These are phyloP conservation scores for Xylariaceae sp. DNA, from an alignment of 2,329 filamentous ascomycete species.

Conservation along the genomic window DNA sequence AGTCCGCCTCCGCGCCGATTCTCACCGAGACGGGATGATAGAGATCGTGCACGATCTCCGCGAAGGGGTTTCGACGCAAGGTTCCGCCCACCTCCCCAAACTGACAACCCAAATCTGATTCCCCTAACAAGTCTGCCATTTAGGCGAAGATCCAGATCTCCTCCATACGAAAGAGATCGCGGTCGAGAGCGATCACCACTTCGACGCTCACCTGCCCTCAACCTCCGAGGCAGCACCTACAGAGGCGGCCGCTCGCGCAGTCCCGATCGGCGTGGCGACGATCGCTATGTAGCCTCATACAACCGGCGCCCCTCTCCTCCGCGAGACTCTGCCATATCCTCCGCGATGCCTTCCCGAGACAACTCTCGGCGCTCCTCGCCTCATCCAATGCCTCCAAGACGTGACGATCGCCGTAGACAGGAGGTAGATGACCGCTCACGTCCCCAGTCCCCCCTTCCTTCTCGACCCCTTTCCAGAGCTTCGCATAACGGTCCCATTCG, in stretches of 20 bases:
- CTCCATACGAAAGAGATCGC: conserved; percentile 46
- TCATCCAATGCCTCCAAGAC: conserved; percentile 41
- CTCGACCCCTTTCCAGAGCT: conserved; percentile 26
- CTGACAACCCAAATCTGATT: conserved; percentile 20
- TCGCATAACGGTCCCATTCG: conserved; percentile 20
- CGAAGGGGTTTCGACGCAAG: conserved; percentile 35
- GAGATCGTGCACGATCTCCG: conserved; percentile 35
- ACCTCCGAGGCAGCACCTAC: conserved; percentile 40
- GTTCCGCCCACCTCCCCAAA: conserved; percentile 26
- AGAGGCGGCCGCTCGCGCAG: conserved; percentile 52
- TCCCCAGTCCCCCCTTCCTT: conserved; percentile 34
- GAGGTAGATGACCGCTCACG: conserved; percentile 40
- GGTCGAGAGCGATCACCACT: conserved; percentile 28
- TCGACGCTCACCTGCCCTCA: conserved; percentile 35
- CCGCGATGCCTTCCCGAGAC: conserved; percentile 45
- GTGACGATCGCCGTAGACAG: conserved; percentile 32
- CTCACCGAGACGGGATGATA: conserved; percentile 34
- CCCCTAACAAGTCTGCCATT: conserved; percentile 22
- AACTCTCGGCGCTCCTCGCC: conserved; percentile 50
- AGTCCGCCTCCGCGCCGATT: conserved; percentile 32
- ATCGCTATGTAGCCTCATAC: conserved; percentile 30
- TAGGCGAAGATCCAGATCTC: conserved; percentile 53
- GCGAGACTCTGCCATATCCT: conserved; percentile 46
- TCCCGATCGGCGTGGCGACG: conserved; percentile 45
- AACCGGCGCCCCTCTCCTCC: conserved; percentile 45